A percentile compares a stretch with the other conserved stretches of the same genome.
Evolutionary conservation across 495 filamentous ascomycete species (phyloP).

Genomic region (Daldinia grandis): DNA sequence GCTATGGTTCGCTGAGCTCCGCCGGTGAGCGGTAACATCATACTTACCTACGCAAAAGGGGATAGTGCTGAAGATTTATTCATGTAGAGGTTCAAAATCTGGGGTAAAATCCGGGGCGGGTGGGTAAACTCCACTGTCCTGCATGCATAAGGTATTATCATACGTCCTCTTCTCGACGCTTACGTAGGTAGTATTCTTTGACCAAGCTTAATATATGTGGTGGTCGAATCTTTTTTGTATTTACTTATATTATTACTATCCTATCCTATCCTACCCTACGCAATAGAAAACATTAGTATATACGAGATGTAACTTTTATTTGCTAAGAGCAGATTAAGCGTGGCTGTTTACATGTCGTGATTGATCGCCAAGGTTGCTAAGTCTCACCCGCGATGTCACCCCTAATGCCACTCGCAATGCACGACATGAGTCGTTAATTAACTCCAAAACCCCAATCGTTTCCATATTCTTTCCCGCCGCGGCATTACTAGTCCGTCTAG

Average conservation of each 20-base stretch:
- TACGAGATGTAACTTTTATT: neutral
- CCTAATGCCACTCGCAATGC: conserved; percentile 32
- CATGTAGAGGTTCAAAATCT: conserved; percentile 36
- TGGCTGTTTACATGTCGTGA: neutral
- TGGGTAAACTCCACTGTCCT: conserved; percentile 32
- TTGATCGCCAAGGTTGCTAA: neutral
- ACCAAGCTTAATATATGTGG: too few species aligned
- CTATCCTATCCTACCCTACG: too few species aligned
- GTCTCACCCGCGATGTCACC: conserved; percentile 40
- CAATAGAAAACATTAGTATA: neutral
- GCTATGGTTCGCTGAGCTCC: conserved; percentile 42
- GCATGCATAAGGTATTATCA: conserved; percentile 10
- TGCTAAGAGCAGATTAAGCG: neutral
- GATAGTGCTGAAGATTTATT: conserved; percentile 9
- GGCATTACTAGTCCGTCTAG: conserved; percentile 16
- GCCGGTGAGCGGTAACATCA: conserved; percentile 38
- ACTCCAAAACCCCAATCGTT: conserved; percentile 16
- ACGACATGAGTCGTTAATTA: conserved; percentile 33
- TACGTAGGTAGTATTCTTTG: neutral
- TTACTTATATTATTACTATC: neutral
- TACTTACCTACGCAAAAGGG: conserved; percentile 38
- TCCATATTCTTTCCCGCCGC: conserved; percentile 12
- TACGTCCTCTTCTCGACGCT: conserved; percentile 1
- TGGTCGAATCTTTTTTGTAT: too few species aligned
- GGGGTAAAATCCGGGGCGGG: conserved; percentile 42